Conservation (phyloP, 495 filamentous ascomycete genomes). For the Apiosordaria backusii region DNA sequence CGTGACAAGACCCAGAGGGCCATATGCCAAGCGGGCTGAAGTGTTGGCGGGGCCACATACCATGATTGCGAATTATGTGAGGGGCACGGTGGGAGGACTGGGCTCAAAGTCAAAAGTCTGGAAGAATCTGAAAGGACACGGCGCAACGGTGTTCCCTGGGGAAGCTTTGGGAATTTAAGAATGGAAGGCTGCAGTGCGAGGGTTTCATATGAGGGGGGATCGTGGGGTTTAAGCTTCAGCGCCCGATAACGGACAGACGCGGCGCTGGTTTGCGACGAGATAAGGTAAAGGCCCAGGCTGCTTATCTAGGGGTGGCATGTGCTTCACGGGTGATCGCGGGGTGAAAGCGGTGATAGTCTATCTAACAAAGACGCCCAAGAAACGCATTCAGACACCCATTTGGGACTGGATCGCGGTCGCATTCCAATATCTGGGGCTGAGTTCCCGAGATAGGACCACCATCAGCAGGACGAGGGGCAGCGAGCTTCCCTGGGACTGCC, state of each 20-base stretch:
- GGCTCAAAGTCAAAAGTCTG: not conserved
- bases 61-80: constrained; percentile 9
- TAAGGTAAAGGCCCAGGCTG: not conserved
- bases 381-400: not conserved
- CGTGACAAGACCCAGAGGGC: not conserved
- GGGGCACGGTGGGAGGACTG: not conserved
- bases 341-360: not conserved
- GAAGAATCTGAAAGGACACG: not conserved
- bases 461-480: not conserved
- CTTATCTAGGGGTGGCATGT: not conserved
- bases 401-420: not conserved
- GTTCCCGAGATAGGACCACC: constrained; percentile 8
- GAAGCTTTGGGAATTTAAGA: not conserved
- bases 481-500: not conserved
- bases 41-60: constrained; percentile 9
- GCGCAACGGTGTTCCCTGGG: constrained; percentile 2
- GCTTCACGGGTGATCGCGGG: constrained; percentile 6
- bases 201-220: constrained; percentile 7
- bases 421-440: constrained; percentile 11
- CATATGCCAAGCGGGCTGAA: not conserved
- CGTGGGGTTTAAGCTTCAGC: constrained; percentile 9
- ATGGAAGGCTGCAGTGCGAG: not conserved
- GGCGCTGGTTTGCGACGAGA: not conserved
- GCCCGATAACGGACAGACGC: constrained; percentile 11
- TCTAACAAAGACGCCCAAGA: not conserved